Percentiles rank a stretch among this genome's conserved stretches.
phyloP scores from a whole-genome alignment of 2,329 filamentous ascomycete species.

The Fusarium sp. region DNA sequence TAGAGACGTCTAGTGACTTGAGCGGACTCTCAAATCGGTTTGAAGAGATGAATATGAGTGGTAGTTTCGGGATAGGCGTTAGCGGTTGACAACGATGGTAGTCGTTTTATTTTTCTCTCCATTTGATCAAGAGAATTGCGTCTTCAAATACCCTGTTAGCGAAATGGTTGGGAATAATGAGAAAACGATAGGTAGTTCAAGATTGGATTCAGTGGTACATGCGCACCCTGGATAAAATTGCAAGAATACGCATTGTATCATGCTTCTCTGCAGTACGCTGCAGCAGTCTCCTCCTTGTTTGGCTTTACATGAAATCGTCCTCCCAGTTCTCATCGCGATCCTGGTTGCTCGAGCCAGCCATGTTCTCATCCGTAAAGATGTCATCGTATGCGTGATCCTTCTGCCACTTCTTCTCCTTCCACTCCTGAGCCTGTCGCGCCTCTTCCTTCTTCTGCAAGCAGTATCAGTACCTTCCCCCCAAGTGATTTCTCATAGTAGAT shows the following conservation, averaged over 20 bases:
- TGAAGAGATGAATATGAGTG: constrained; percentile 53
- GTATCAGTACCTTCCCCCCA: not conserved
- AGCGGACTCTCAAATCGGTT: constrained; percentile 50
- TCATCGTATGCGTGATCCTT: constrained; percentile 99
- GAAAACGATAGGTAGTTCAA: not conserved
- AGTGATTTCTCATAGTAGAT: not conserved
- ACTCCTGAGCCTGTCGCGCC: constrained; percentile 79
- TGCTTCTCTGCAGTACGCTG: not conserved
- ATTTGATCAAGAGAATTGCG: constrained; percentile 2
- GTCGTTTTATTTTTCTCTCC: constrained; percentile 2
- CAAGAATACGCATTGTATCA: constrained; percentile 5
- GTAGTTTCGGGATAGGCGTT: constrained; percentile 52
- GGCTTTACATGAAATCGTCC: constrained; percentile 89
- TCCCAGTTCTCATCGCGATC: constrained; percentile 82
- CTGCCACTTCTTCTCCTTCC: constrained; percentile 91
- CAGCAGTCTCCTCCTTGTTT: too few species aligned
- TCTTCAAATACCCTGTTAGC: constrained; percentile 36
- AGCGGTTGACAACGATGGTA: constrained; percentile 40
- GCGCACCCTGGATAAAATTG: not conserved
- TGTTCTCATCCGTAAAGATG: constrained; percentile 85
- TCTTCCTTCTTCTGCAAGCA: constrained; percentile 80
- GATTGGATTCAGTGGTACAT: constrained; percentile 5
- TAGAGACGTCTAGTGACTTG: constrained; percentile 51
- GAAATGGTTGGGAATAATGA: constrained; percentile 6
- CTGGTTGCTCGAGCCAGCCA: constrained; percentile 86